phyloP scores from a whole-genome alignment of 805 yeast species.

The Crinitomyces ghanaensis region DNA sequence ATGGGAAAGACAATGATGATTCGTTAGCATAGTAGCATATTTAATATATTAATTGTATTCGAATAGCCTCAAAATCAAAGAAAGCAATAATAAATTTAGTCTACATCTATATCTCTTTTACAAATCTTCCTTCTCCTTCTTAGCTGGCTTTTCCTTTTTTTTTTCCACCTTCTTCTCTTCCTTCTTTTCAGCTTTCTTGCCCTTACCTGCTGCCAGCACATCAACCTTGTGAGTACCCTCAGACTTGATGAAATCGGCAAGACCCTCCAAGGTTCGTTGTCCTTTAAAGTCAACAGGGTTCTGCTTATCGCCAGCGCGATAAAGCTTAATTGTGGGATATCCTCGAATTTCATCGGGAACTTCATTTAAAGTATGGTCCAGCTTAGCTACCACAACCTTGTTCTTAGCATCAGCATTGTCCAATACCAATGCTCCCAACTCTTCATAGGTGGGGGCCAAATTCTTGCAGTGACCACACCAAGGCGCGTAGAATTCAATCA shows the following conservation, averaged over 20 bases:
- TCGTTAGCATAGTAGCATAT: slow-evolving; percentile 26
- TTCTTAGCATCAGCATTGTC: slow-evolving; percentile 36
- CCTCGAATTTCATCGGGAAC: slow-evolving; percentile 74
- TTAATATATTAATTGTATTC: no score
- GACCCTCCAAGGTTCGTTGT: slow-evolving; percentile 59
- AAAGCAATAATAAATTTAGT: background rate
- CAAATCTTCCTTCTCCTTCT: no score
- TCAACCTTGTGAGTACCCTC: slow-evolving; percentile 56
- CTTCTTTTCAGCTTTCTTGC: no score
- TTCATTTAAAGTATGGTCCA: slow-evolving; percentile 87
- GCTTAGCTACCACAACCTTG: slow-evolving; percentile 65
- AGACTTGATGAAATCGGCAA: slow-evolving; percentile 60
- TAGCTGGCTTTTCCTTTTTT: no score
- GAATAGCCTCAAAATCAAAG: no score
- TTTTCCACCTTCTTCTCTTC: no score
- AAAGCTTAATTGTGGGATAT: slow-evolving; percentile 84
- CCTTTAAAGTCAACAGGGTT: slow-evolving; percentile 58
- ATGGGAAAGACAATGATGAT: slow-evolving; percentile 43
- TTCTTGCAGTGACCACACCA: slow-evolving; percentile 98
- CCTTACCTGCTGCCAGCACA: slow-evolving; percentile 36
- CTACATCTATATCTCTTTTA: slow-evolving; percentile 1
- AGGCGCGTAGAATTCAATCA: slow-evolving; percentile 89
- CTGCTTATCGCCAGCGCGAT: slow-evolving; percentile 73
- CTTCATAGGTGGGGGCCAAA: slow-evolving; percentile 76
- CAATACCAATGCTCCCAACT: slow-evolving; percentile 61